Conservation (phyloP, 1,139 yeast genomes). For the Yamadazyma kanchanaburiensis region DNA sequence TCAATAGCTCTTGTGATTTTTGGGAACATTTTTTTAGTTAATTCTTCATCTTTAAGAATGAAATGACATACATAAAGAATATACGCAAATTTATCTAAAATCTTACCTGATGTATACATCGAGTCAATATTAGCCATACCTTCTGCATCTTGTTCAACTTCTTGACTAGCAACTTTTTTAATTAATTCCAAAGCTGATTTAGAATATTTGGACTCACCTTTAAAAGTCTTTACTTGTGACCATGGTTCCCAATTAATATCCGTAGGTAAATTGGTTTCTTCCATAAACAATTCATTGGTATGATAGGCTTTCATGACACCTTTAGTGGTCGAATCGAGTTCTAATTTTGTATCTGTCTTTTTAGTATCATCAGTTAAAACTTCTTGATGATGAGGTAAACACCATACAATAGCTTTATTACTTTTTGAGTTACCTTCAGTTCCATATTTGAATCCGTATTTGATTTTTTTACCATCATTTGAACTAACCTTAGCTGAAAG, state of each 20-base stretch:
- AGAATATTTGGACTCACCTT: conserved; percentile 31
- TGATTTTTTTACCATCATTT: conserved; percentile 20
- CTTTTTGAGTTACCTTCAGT: conserved; percentile 27
- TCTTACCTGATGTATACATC: conserved; percentile 77
- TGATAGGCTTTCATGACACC: conserved; percentile 63
- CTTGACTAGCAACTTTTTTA: conserved; percentile 46
- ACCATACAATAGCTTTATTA: conserved; percentile 41
- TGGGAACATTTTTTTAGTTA: conserved; percentile 44
- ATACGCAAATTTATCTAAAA: conserved; percentile 72
- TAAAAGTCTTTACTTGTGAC: conserved; percentile 36
- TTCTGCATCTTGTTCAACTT: conserved; percentile 52
- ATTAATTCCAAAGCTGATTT: conserved; percentile 36
- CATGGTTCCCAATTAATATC: conserved; percentile 58
- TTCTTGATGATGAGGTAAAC: conserved; percentile 67
- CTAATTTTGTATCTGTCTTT: conserved; percentile 29
- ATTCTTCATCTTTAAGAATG: conserved; percentile 45
- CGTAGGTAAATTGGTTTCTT: conserved; percentile 43
- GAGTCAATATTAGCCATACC: conserved; percentile 62
- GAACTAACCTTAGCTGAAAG: conserved; percentile 22
- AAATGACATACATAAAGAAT: conserved; percentile 60
- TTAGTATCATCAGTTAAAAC: conserved; percentile 26
- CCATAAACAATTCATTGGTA: conserved; percentile 49
- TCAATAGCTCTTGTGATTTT: conserved; percentile 57
- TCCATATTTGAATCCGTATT: conserved; percentile 28
- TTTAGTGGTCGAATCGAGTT: conserved; percentile 63